Conservation (phyloP, 768 basidiomycete species). For the Suillus fuscotomentosus region DNA sequence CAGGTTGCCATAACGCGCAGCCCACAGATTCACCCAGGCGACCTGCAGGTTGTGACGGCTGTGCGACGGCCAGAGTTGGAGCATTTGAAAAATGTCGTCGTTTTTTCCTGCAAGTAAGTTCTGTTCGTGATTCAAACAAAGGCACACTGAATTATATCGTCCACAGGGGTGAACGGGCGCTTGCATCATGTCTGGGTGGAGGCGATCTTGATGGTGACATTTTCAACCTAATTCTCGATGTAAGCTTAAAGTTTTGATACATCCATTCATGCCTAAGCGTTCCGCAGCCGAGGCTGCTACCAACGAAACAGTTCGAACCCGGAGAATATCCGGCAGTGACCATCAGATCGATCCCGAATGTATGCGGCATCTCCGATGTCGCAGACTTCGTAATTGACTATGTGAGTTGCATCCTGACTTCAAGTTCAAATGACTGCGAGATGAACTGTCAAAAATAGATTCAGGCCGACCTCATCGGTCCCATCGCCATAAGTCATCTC, state of each 20-base stretch:
- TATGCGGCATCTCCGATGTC: constrained; percentile 61
- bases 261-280: background rate
- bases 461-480: constrained; percentile 49
- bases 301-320: constrained; percentile 29
- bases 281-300: constrained; percentile 31
- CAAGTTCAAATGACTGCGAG: background rate
- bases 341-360: constrained; percentile 43
- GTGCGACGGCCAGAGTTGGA: constrained; percentile 39
- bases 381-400: constrained; percentile 71
- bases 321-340: constrained; percentile 49
- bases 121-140: background rate
- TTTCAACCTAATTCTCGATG: constrained; percentile 49
- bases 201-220: constrained; percentile 70
- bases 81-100: constrained; percentile 45
- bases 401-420: constrained; percentile 34
- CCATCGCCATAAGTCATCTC: constrained; percentile 63
- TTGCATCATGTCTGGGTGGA: constrained; percentile 64
- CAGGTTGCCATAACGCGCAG: constrained; percentile 44
- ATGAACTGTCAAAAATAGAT: background rate
- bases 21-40: constrained; percentile 55
- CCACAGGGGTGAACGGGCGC: constrained; percentile 45
- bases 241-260: constrained; percentile 10
- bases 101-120: constrained; percentile 46
- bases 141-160: no score
- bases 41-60: constrained; percentile 40